Base-by-base conservation (phyloP, 345 rosid genomes). In the Eucalyptus virginea region DNA sequence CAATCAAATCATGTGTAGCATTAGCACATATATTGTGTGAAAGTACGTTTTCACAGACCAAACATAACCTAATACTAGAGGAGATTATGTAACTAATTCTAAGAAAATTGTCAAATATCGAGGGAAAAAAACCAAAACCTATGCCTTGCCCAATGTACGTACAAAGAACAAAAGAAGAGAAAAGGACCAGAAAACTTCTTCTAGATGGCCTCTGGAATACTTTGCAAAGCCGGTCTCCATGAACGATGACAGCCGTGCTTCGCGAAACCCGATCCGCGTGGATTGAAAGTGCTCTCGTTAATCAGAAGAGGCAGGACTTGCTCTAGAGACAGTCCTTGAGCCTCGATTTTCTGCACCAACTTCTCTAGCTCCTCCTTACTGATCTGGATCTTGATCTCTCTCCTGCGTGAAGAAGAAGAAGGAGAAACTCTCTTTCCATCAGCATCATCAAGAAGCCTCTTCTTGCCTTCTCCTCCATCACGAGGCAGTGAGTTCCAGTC, bases 401-500 rank as follows among this genome's bases (percentile, higher is more conserved):
- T 50, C 6, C 45, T 21, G 17, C 65, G 16, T 8, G 19, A 50
- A 50, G 52, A 49, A 13, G 17, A 81, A 52, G 89, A 88, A 40
- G 90, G 86, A 56, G 83, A 67, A 16, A 11, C 65, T 17, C 7
- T 28, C 28, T 89, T 54, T 17, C 45, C 89, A 8, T 47, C 87
- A 18, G 34, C 88, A 3, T 37, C 88, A 18, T 58, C 60, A 32
- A 56, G 45, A 23, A 48, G 23, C 30, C 80, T 14, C 51, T 49
- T 69, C 42, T 17, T 32, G 80, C 80, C 34, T 86, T 65, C 44
- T 62, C 37, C 21, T 65, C 88, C 86, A 3, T 37, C 11, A 69
- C n/a, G 16, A 83, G 16, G 30, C 88, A 42, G 3, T 86, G 91
- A 4, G 49, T 91, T 32, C 94, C 95, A 92, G 9, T 94, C 94